Evolutionary conservation across 2,329 filamentous ascomycete species (phyloP).

Genomic region (Venturia asperata): DNA sequence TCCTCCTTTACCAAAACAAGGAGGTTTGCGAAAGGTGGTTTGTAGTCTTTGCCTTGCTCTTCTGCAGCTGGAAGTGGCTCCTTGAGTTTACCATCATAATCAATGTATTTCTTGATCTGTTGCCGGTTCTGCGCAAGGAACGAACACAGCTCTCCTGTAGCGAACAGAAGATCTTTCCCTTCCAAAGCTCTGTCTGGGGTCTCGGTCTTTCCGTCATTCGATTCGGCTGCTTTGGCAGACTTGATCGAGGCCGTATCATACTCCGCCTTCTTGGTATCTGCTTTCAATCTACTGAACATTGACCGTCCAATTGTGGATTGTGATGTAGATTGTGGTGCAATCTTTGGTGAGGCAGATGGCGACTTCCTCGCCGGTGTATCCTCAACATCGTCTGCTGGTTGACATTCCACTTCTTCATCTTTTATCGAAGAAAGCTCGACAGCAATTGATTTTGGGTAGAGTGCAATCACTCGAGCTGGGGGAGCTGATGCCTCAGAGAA

Average conservation of each 20-base stretch:
- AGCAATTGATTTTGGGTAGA: constrained; percentile 79
- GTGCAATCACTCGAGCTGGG: constrained; percentile 74
- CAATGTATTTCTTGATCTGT: constrained; percentile 54
- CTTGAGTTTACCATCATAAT: constrained; percentile 52
- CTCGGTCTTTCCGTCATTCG: constrained; percentile 49
- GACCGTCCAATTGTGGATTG: constrained; percentile 31
- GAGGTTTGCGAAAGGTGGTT: constrained; percentile 39
- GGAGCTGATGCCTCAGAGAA: constrained; percentile 88
- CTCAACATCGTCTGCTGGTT: constrained; percentile 28
- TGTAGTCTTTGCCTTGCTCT: constrained; percentile 31
- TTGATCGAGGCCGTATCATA: constrained; percentile 52
- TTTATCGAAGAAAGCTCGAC: constrained; percentile 65
- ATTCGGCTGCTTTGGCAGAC: constrained; percentile 49
- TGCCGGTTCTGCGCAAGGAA: constrained; percentile 81
- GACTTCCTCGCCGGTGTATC: constrained; percentile 21
- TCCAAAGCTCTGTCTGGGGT: constrained; percentile 50
- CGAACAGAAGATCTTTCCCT: constrained; percentile 75
- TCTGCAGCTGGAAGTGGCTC: constrained; percentile 46
- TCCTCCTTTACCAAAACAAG: constrained; percentile 30
- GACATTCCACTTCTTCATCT: constrained; percentile 37
- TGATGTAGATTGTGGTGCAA: constrained; percentile 25
- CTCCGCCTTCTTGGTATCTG: constrained; percentile 39
- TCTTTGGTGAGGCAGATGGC: constrained; percentile 9
- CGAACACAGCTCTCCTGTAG: constrained; percentile 74
- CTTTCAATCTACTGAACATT: constrained; percentile 43